These are phyloP conservation scores for Primulina huaijiensis DNA, from an alignment of 257 asterid species.

Conservation along the genomic window DNA sequence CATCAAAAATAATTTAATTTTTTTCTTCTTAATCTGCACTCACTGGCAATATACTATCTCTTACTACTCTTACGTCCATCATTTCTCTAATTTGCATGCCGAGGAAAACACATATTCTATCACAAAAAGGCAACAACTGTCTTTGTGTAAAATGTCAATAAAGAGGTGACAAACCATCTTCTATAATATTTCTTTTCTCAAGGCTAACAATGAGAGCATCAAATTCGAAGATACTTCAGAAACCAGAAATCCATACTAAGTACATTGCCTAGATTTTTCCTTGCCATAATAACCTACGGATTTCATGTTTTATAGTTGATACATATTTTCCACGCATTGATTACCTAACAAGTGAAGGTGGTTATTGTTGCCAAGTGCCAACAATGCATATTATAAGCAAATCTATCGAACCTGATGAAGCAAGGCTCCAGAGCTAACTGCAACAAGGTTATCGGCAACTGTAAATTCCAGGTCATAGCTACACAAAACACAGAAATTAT, in stretches of 20 bases:
- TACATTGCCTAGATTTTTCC: slow-evolving; percentile 1
- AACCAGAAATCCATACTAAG: neutral
- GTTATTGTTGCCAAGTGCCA: neutral
- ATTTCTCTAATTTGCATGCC: slow-evolving; percentile 2
- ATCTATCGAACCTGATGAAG: slow-evolving; percentile 74
- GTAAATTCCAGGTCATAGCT: slow-evolving; percentile 97
- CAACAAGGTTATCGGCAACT: slow-evolving; percentile 82
- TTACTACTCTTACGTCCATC: neutral
- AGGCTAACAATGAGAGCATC: neutral
- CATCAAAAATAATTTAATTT: neutral
- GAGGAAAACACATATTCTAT: slow-evolving; percentile 13
- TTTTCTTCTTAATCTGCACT: slow-evolving; percentile 7
- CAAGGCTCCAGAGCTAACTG: slow-evolving; percentile 91
- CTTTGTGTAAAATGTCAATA: neutral
- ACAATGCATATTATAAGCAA: slow-evolving; percentile 14
- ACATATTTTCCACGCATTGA: neutral
- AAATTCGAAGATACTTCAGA: neutral
- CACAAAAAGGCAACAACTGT: neutral
- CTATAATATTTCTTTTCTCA: slow-evolving; percentile 4
- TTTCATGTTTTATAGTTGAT: neutral
- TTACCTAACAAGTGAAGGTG: slow-evolving; percentile 15
- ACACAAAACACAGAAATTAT: slow-evolving; percentile 32
- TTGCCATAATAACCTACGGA: slow-evolving; percentile 3
- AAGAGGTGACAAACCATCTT: slow-evolving; percentile 5
- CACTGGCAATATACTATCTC: slow-evolving; percentile 3